A percentile compares a stretch with the other conserved stretches of the same genome.
Conservation (phyloP, 1,284 basidiomycete species). For the Somion occarium region DNA sequence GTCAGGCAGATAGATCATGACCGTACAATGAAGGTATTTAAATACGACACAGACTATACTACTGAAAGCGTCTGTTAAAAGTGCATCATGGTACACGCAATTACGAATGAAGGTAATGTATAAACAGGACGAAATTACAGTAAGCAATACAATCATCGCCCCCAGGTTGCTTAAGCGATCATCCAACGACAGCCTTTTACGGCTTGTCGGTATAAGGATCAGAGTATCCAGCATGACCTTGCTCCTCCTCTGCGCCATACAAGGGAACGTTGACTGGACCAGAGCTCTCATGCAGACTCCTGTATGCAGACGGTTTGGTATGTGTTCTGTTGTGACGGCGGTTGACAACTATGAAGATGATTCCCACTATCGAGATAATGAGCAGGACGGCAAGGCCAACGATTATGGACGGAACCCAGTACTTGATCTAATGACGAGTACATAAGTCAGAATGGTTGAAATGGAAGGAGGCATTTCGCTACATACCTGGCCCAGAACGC, state of each 20-base stretch:
- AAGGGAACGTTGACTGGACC: constrained; percentile 16
- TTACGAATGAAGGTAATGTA: no score
- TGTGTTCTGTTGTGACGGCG: constrained; percentile 11
- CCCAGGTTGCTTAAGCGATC: no score
- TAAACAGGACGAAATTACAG: no score
- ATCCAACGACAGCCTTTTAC: no score
- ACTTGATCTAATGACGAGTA: constrained; percentile 15
- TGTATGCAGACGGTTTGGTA: constrained; percentile 18
- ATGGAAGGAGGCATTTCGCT: background rate
- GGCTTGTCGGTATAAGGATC: constrained; percentile 22
- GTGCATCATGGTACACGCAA: no score
- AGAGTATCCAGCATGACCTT: constrained; percentile 16
- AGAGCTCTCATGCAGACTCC: constrained; percentile 16
- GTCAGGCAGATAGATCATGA: no score
- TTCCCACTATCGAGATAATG: constrained; percentile 13
- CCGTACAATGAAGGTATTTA: no score
- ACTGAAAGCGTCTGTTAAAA: no score
- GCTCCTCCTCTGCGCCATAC: constrained; percentile 22
- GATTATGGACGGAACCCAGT: constrained; percentile 23
- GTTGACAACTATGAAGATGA: constrained; percentile 15
- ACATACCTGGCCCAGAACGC: constrained; percentile 16
- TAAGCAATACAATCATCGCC: no score
- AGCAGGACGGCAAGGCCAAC: constrained; percentile 16
- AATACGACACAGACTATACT: no score
- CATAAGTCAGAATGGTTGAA: background rate